Evolutionary conservation across 2,329 filamentous ascomycete genomes (phyloP).

Genomic region (Talaromyces rugulosus): DNA sequence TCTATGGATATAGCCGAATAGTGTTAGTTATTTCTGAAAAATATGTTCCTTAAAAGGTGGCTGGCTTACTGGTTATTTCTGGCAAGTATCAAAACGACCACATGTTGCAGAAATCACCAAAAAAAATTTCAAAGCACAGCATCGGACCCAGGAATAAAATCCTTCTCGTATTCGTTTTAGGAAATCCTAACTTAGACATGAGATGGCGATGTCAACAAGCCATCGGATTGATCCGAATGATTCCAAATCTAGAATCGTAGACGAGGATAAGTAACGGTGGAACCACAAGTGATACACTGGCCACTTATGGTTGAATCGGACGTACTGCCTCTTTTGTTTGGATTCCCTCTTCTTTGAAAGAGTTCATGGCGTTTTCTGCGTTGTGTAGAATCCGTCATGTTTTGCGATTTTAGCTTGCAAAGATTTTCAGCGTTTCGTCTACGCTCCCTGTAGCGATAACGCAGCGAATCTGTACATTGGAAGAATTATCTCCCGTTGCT

Average conservation of each 20-base stretch:
- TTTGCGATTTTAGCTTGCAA: slow-evolving; percentile 46
- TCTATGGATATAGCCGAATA: not conserved
- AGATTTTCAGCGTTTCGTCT: slow-evolving; percentile 73
- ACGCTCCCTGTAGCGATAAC: slow-evolving; percentile 85
- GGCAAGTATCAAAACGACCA: not conserved
- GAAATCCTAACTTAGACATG: not conserved
- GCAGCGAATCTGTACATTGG: slow-evolving; percentile 58
- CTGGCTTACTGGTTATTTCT: not conserved
- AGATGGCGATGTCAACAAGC: not conserved
- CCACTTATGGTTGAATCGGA: not conserved
- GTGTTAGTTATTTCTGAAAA: too few relatives aligned
- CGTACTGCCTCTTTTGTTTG: not conserved
- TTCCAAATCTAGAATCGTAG: not conserved
- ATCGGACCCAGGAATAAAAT: not conserved
- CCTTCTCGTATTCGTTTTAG: not conserved
- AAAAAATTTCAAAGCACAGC: not conserved
- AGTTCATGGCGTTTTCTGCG: not conserved
- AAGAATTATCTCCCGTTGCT: slow-evolving; percentile 43
- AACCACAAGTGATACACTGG: not conserved
- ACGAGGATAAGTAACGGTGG: not conserved
- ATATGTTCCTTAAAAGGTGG: not conserved
- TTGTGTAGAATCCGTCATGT: not conserved
- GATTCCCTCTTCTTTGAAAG: not conserved
- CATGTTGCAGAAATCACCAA: not conserved
- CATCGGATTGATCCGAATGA: not conserved